Evolutionary conservation across 2,329 filamentous ascomycete species (phyloP).

Genomic region (Byssoonygena ceratinophila): DNA sequence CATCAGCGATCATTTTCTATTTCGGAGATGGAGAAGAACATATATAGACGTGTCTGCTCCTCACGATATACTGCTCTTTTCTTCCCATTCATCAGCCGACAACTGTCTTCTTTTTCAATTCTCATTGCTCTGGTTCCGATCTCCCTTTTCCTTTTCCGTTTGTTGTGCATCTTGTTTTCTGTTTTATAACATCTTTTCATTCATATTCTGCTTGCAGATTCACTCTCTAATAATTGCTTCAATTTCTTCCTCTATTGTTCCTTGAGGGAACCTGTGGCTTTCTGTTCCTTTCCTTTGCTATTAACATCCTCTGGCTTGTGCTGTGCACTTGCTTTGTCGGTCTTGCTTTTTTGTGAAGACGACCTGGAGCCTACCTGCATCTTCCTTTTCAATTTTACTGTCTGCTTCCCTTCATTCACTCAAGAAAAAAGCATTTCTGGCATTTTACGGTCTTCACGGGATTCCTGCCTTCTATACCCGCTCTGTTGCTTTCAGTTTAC

Average conservation of each 20-base stretch:
- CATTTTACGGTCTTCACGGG: not conserved
- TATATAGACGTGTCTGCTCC: constrained; percentile 5
- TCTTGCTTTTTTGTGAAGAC: not conserved
- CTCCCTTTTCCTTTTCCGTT: constrained; percentile 9
- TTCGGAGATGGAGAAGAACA: constrained; percentile 11
- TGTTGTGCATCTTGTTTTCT: constrained; percentile 8
- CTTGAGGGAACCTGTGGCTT: constrained; percentile 8
- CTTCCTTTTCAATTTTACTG: constrained; percentile 2
- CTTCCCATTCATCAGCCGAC: constrained; percentile 2
- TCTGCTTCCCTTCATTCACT: not conserved
- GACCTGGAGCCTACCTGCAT: constrained; percentile 8
- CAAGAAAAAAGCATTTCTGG: no score
- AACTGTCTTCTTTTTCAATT: not conserved
- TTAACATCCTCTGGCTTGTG: not conserved
- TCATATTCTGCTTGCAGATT: no score
- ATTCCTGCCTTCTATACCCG: not conserved
- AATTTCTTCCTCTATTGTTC: not conserved
- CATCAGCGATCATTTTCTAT: no score
- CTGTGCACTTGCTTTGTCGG: constrained; percentile 8
- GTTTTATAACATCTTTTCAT: not conserved
- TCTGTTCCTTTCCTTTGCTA: not conserved
- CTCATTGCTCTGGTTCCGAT: constrained; percentile 7
- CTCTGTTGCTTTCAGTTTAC: not conserved
- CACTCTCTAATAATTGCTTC: not conserved
- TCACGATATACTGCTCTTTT: not conserved